Evolutionary conservation across 129 eudicot genomes (phyloP).

Genomic region (Ambrosia artemisiifolia): DNA sequence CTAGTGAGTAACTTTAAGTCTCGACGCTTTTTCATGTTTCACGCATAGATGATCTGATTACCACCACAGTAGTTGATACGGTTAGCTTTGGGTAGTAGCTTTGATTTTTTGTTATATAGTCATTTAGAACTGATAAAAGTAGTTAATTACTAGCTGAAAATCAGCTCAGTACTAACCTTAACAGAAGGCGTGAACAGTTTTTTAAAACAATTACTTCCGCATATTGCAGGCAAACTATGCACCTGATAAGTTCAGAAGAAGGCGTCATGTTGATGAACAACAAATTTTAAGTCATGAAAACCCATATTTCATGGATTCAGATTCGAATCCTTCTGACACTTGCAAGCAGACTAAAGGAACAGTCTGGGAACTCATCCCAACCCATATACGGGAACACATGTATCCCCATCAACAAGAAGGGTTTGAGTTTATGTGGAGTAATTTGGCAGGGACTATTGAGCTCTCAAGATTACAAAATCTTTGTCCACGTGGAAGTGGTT

Average conservation of each 20-base stretch:
- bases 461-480: constrained; percentile 28
- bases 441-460: constrained; percentile 48
- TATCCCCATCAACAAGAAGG: constrained; percentile 80
- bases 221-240: constrained; percentile 23
- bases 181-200: too few relatives aligned
- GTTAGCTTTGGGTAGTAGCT: too few relatives aligned
- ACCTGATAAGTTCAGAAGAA: constrained; percentile 13
- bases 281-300: constrained; percentile 2
- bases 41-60: too few relatives aligned
- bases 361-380: constrained; percentile 46
- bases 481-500: background rate
- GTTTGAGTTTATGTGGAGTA: constrained; percentile 57
- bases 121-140: background rate
- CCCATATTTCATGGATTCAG: background rate
- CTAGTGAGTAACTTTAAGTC: constrained; percentile 36
- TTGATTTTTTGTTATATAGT: background rate
- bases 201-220: background rate
- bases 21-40: background rate
- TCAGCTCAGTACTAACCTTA: too few relatives aligned
- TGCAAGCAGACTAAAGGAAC: constrained; percentile 31
- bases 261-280: constrained; percentile 2
- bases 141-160: too few relatives aligned
- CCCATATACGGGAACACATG: constrained; percentile 19
- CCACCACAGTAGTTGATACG: too few relatives aligned
- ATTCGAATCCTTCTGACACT: background rate